Percentiles rank a stretch among this genome's conserved stretches.
phyloP scores from a whole-genome alignment of 2,329 filamentous ascomycete genomes.

The Helicocarpus griseus region DNA sequence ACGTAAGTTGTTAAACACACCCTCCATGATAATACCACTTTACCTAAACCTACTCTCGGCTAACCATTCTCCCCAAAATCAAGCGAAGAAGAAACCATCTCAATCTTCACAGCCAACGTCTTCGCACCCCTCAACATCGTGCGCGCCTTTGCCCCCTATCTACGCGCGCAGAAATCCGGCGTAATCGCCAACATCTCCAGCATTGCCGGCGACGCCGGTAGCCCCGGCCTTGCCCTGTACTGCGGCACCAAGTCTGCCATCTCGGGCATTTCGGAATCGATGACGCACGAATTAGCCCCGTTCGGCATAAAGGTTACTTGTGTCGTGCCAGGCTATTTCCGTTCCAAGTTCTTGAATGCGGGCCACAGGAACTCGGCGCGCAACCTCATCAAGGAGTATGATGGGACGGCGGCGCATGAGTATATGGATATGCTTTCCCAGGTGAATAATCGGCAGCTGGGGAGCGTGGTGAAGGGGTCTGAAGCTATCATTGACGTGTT shows the following conservation, averaged over 20 bases:
- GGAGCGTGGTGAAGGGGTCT: slow-evolving; percentile 46
- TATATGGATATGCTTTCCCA: slow-evolving; percentile 19
- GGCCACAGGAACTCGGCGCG: slow-evolving; percentile 10
- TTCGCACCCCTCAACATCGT: slow-evolving; percentile 30
- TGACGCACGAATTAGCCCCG: slow-evolving; percentile 9
- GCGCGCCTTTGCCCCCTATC: slow-evolving; percentile 27
- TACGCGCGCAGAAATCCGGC: slow-evolving; percentile 23
- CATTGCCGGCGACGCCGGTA: slow-evolving; percentile 21
- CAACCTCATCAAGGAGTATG: slow-evolving; percentile 12
- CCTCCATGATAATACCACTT: too few relatives aligned
- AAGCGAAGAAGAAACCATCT: slow-evolving; percentile 15
- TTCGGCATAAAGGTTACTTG: slow-evolving; percentile 13
- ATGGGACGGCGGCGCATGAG: slow-evolving; percentile 8
- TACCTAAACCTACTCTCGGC: not conserved
- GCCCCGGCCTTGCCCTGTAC: slow-evolving; percentile 23
- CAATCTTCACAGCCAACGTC: slow-evolving; percentile 29
- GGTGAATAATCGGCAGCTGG: slow-evolving; percentile 42
- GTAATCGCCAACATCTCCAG: slow-evolving; percentile 29
- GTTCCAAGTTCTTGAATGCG: slow-evolving; percentile 11
- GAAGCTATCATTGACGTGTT: slow-evolving; percentile 47
- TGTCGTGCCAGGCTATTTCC: slow-evolving; percentile 14
- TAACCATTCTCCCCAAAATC: not conserved
- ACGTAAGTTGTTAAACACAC: slow-evolving; percentile 14
- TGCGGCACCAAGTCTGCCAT: slow-evolving; percentile 28
- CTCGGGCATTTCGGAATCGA: slow-evolving; percentile 15